These are phyloP conservation scores for Neurospora crassa DNA, from an alignment of 2,329 filamentous ascomycete genomes.

Conservation along the genomic window DNA sequence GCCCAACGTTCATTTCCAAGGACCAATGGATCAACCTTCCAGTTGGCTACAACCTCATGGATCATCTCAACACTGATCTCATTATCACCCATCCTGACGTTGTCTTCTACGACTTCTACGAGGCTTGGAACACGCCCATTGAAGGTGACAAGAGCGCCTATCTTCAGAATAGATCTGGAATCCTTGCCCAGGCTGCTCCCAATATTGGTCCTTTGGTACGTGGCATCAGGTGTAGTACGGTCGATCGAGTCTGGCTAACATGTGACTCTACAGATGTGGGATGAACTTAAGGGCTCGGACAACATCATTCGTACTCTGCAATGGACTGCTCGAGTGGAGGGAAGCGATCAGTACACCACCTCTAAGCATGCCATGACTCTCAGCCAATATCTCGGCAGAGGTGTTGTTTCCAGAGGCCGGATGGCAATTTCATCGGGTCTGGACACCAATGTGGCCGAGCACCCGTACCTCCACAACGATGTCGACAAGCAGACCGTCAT, in stretches of 20 bases:
- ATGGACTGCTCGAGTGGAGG: slow-evolving; percentile 39
- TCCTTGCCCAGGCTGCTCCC: slow-evolving; percentile 55
- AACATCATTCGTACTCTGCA: slow-evolving; percentile 54
- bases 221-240: neutral
- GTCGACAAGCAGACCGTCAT: slow-evolving; percentile 56
- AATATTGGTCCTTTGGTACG: slow-evolving; percentile 49
- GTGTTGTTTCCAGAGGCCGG: slow-evolving; percentile 50
- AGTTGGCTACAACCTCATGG: slow-evolving; percentile 49
- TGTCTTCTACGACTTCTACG: slow-evolving; percentile 56
- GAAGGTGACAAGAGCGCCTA: slow-evolving; percentile 34
- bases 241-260: neutral
- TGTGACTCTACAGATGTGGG: slow-evolving; percentile 32
- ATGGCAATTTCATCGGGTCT: slow-evolving; percentile 51
- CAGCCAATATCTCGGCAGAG: slow-evolving; percentile 55
- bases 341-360: slow-evolving; percentile 17
- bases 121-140: slow-evolving; percentile 43
- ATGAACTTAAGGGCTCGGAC: slow-evolving; percentile 46
- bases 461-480: slow-evolving; percentile 50
- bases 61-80: slow-evolving; percentile 43
- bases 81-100: slow-evolving; percentile 35
- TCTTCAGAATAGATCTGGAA: slow-evolving; percentile 42
- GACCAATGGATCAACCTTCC: slow-evolving; percentile 47
- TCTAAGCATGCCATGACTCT: slow-evolving; percentile 37
- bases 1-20: slow-evolving; percentile 38
- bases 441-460: slow-evolving; percentile 46